Evolutionary conservation across 2,329 filamentous ascomycete species (phyloP).

Genomic region (Neocatenulostroma microsporum): DNA sequence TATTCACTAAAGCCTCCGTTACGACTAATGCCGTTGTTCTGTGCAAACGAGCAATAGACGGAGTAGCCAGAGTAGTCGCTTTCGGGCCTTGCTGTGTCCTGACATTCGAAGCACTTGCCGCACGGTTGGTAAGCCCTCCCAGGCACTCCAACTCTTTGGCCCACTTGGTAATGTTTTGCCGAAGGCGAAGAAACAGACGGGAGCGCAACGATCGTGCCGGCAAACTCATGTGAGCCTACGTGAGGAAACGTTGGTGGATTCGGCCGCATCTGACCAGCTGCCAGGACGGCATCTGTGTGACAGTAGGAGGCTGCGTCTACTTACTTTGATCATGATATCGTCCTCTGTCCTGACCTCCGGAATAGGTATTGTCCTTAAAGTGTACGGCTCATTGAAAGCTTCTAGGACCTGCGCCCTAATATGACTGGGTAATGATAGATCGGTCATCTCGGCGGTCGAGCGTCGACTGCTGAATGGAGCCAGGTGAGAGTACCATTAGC

Average conservation of each 20-base stretch:
- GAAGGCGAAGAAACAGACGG: constrained; percentile 17
- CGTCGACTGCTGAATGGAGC: no score
- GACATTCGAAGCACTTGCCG: constrained; percentile 37
- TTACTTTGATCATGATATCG: constrained; percentile 40
- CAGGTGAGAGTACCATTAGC: no score
- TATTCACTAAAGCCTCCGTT: constrained; percentile 39
- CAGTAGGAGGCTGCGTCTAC: constrained; percentile 43
- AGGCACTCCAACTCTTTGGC: constrained; percentile 35
- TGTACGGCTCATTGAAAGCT: constrained; percentile 36
- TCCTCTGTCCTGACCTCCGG: constrained; percentile 27
- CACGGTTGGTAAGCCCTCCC: constrained; percentile 37
- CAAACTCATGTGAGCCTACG: constrained; percentile 41
- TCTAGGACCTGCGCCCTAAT: constrained; percentile 39
- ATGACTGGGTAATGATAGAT: constrained; percentile 19
- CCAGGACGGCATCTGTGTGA: constrained; percentile 37
- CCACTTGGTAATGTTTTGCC: constrained; percentile 14
- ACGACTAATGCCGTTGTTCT: constrained; percentile 28
- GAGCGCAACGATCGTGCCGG: constrained; percentile 36
- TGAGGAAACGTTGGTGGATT: constrained; percentile 36
- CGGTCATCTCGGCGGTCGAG: no score
- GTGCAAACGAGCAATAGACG: constrained; percentile 31
- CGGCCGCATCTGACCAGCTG: constrained; percentile 28
- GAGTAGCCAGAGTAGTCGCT: constrained; percentile 35
- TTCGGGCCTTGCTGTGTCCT: constrained; percentile 21
- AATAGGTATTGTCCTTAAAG: constrained; percentile 30